phyloP scores from a whole-genome alignment of 805 yeast genomes.

The Candida sanyiensis region DNA sequence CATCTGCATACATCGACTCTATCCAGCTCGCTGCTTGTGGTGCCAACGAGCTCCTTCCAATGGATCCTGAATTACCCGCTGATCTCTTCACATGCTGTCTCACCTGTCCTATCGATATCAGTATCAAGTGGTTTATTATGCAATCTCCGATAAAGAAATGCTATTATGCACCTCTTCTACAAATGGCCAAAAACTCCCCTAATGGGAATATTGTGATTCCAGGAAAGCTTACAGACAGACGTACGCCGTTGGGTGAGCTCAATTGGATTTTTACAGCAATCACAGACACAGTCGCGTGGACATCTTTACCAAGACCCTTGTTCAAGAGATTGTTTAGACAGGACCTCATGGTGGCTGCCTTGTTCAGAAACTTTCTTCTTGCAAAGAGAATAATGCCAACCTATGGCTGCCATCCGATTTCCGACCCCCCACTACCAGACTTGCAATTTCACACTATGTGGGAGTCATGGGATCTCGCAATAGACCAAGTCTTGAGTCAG shows the following conservation, averaged over 20 bases:
- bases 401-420: conserved; percentile 88
- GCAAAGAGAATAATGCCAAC: conserved; percentile 94
- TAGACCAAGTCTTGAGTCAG: conserved; percentile 85
- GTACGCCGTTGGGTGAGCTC: conserved; percentile 93
- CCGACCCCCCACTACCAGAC: conserved; percentile 90
- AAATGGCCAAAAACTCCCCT: conserved; percentile 28
- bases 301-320: conserved; percentile 76
- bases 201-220: conserved; percentile 61
- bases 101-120: conserved; percentile 92
- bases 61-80: conserved; percentile 93
- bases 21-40: conserved; percentile 92
- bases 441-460: conserved; percentile 85
- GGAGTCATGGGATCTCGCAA: conserved; percentile 97
- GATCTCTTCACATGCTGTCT: conserved; percentile 93
- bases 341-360: conserved; percentile 93
- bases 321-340: conserved; percentile 90
- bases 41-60: conserved; percentile 78
- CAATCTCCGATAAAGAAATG: conserved; percentile 60
- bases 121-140: conserved; percentile 85
- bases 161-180: conserved; percentile 36
- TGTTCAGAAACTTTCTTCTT: conserved; percentile 84
- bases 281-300: conserved; percentile 98
- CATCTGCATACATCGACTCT: conserved; percentile 64
- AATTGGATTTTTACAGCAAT: conserved; percentile 98
- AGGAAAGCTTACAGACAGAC: conserved; percentile 83